These are phyloP conservation scores for Ceratobasidium sp. DNA, from an alignment of 1,284 basidiomycete species.

Conservation along the genomic window DNA sequence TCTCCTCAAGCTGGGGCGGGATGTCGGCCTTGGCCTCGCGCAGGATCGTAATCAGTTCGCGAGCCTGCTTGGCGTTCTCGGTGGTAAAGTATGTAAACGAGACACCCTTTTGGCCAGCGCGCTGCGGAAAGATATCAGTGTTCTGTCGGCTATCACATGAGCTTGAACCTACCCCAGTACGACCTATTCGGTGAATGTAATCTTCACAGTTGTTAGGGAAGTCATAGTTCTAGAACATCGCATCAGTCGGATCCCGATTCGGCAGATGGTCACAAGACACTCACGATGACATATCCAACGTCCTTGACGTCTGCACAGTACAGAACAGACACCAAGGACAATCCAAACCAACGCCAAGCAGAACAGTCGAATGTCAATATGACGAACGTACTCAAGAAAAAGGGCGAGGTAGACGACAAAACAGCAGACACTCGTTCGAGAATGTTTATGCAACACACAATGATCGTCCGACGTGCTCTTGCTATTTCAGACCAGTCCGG, in stretches of 20 bases:
- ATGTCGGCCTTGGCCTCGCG: constrained; percentile 91
- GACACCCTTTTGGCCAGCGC: constrained; percentile 89
- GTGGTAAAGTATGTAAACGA: constrained; percentile 98
- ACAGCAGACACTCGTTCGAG: constrained; percentile 24
- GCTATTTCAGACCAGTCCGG: constrained; percentile 45
- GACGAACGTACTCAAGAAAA: constrained; percentile 34
- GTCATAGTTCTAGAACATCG: constrained; percentile 82
- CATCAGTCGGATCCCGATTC: constrained; percentile 53
- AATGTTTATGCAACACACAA: constrained; percentile 34
- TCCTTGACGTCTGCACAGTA: constrained; percentile 88
- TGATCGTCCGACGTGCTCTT: constrained; percentile 45
- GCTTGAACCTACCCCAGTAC: constrained; percentile 75
- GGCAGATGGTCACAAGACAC: constrained; percentile 56
- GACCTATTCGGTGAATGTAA: constrained; percentile 93
- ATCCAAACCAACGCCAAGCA: constrained; percentile 47
- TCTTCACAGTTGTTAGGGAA: constrained; percentile 98
- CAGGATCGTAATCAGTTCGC: constrained; percentile 90
- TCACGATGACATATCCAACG: constrained; percentile 90
- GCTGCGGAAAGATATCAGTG: constrained; percentile 62
- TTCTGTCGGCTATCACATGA: constrained; percentile 4
- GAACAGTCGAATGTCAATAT: constrained; percentile 38
- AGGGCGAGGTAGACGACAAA: background rate
- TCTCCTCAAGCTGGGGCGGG: constrained; percentile 93
- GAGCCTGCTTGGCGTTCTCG: constrained; percentile 93
- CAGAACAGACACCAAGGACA: constrained; percentile 59